Evolutionary conservation across 2,329 filamentous ascomycete genomes (phyloP), one percentile per base, ranked within the genome.

Genomic region (Chrysoporthe deuterocubensis): DNA sequence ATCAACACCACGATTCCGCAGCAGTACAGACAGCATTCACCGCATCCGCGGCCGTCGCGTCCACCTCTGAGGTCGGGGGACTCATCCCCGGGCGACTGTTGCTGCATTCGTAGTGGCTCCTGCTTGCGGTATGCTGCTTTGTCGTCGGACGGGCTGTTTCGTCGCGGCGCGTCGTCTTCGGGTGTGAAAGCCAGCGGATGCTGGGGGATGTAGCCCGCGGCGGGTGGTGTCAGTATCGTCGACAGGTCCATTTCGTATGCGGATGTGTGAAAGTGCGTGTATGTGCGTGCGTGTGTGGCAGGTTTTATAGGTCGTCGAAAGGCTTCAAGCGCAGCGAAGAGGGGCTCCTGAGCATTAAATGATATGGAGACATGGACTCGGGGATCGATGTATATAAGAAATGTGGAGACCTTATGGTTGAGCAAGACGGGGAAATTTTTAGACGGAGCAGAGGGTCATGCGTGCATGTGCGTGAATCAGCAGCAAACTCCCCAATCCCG

Each of bases 161-260:
- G 9, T 40, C 16, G 37, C n/a, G 26, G 52, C 7, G 14, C 42
- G 2, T 46, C 62, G 2, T 16, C 34, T 6, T 65, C 65, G 5
- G 65, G 50, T 26, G 43, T 56, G 54, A 48, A 26, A 6, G 68
- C 46, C 14, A 43, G 57, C n/a, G 66, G 66, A 9, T 66, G 62
- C n/a, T 69, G 61, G 11, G 68, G 68, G 8, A 67, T 32, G 43
- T 67, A 69, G 52, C 68, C 65, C 6, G 65, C 50, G 1, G 62
- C 34, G 11, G 65, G 68, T 21, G 62, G 46, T n/a, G 66, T 54
- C 37, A 62, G 57, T 32, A 65, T 62, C 1, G 57, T 50, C 11
- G 62, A 58, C 34, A 65, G 62, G 44, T 67, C 65, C 68, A 69
- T 69, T 26, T 21, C 54, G 61, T 32, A 21, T 13, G 18, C 21